These are phyloP conservation scores for Phytophthora agathidicida DNA, from an alignment of 352 stramenopile species.

Conservation along the genomic window DNA sequence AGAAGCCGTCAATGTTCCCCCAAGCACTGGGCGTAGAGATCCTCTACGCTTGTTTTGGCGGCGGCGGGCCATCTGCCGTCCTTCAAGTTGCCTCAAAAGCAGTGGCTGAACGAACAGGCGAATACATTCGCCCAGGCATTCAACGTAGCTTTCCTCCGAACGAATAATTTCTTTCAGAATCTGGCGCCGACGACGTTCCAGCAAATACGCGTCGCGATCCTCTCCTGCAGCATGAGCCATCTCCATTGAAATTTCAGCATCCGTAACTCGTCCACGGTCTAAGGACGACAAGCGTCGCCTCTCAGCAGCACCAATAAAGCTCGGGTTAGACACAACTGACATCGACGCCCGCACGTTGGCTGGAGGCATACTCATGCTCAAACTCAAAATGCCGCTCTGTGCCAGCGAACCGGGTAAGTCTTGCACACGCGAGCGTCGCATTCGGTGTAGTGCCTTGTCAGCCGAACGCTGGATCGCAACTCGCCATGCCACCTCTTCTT, in stretches of 20 bases:
- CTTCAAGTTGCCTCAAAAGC: conserved; percentile 79
- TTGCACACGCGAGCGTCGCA: conserved; percentile 63
- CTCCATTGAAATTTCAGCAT: conserved; percentile 41
- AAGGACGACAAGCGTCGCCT: conserved; percentile 40
- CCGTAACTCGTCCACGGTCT: conserved; percentile 33
- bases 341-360: conserved; percentile 31
- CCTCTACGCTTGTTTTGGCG: conserved; percentile 72
- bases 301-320: conserved; percentile 12
- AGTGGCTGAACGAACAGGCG: conserved; percentile 84
- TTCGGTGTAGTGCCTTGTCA: conserved; percentile 66
- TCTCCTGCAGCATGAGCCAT: conserved; percentile 28
- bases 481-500: conserved; percentile 73
- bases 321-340: conserved; percentile 23
- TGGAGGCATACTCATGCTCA: conserved; percentile 33
- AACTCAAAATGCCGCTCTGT: conserved; percentile 44
- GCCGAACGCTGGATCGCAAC: conserved; percentile 71
- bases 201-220: conserved; percentile 59
- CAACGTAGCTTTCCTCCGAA: conserved; percentile 85
- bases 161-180: conserved; percentile 88
- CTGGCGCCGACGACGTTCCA: conserved; percentile 67
- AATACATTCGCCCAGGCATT: conserved; percentile 85
- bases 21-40: conserved; percentile 55
- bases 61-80: conserved; percentile 65
- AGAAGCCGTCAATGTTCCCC: conserved; percentile 26
- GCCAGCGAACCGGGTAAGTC: conserved; percentile 58